Conservation (phyloP, 2,329 filamentous ascomycete species). For the Fusarium continuum region DNA sequence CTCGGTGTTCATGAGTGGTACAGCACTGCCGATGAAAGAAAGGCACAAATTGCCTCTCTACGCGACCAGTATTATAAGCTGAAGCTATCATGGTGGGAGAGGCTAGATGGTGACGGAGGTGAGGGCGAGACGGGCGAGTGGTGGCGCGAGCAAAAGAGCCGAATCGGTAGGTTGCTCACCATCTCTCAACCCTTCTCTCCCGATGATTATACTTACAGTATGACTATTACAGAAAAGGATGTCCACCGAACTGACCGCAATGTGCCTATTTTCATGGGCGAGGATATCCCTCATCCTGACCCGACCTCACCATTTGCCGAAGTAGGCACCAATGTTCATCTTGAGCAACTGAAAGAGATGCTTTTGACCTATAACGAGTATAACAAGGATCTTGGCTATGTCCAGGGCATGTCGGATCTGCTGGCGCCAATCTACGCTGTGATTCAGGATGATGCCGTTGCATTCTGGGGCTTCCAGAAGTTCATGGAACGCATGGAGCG, state of each 20-base stretch:
- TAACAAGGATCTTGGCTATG: constrained; percentile 94
- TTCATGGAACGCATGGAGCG: constrained; percentile 99
- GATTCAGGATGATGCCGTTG: constrained; percentile 94
- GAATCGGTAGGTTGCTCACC: constrained; percentile 77
- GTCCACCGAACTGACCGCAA: constrained; percentile 96
- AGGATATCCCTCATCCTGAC: constrained; percentile 96
- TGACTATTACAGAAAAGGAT: constrained; percentile 80
- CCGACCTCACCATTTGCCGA: constrained; percentile 95
- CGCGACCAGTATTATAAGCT: constrained; percentile 93
- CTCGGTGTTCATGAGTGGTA: constrained; percentile 95
- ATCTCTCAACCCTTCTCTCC: constrained; percentile 15
- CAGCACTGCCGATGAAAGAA: constrained; percentile 85
- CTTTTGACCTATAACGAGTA: constrained; percentile 98
- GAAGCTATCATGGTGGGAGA: constrained; percentile 97
- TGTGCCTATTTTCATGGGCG: constrained; percentile 93
- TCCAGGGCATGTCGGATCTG: constrained; percentile 98
- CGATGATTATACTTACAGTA: constrained; percentile 23
- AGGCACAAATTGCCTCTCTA: constrained; percentile 82
- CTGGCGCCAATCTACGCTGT: constrained; percentile 96
- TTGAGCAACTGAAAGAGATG: constrained; percentile 99
- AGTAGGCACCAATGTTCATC: constrained; percentile 92
- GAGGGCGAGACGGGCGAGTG: constrained; percentile 87
- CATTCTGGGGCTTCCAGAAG: constrained; percentile 94
- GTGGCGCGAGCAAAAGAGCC: constrained; percentile 93
- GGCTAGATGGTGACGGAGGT: constrained; percentile 82